Evolutionary conservation across 2,329 filamentous ascomycete species (phyloP).

Genomic region (Teratosphaeria epicoccoides): DNA sequence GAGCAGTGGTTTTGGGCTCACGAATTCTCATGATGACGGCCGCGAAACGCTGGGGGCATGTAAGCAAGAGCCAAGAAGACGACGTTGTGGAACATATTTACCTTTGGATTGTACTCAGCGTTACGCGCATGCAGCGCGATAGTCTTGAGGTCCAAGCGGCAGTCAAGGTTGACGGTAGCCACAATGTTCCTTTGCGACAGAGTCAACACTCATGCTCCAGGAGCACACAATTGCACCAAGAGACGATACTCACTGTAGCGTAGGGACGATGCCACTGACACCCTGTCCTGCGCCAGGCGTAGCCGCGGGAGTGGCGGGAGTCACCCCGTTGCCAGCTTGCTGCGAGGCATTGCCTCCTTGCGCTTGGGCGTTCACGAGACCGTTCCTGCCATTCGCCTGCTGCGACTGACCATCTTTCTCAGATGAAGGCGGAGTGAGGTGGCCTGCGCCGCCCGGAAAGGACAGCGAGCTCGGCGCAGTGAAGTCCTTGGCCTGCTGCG

Average conservation of each 20-base stretch:
- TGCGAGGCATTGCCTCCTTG: slow-evolving; percentile 36
- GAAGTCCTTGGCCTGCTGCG: slow-evolving; percentile 67
- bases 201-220: slow-evolving; percentile 16
- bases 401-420: slow-evolving; percentile 49
- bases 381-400: slow-evolving; percentile 29
- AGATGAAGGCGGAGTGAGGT: slow-evolving; percentile 69
- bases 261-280: slow-evolving; percentile 79
- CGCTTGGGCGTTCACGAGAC: slow-evolving; percentile 38
- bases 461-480: slow-evolving; percentile 86
- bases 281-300: slow-evolving; percentile 75
- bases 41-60: slow-evolving; percentile 69
- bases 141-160: slow-evolving; percentile 84
- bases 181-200: slow-evolving; percentile 76
- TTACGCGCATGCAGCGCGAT: slow-evolving; percentile 97
- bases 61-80: not conserved
- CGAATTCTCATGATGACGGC: slow-evolving; percentile 99
- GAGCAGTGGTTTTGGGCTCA: slow-evolving; percentile 93
- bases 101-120: slow-evolving; percentile 97
- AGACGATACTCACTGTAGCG: slow-evolving; percentile 80
- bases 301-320: slow-evolving; percentile 80
- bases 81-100: slow-evolving; percentile 35
- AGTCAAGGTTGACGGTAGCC: slow-evolving; percentile 89
- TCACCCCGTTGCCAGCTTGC: slow-evolving; percentile 60
- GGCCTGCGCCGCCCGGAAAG: slow-evolving; percentile 60
- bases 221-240: slow-evolving; percentile 22